phyloP scores from a whole-genome alignment of 805 yeast species.

The Phaffomyces antillensis region DNA sequence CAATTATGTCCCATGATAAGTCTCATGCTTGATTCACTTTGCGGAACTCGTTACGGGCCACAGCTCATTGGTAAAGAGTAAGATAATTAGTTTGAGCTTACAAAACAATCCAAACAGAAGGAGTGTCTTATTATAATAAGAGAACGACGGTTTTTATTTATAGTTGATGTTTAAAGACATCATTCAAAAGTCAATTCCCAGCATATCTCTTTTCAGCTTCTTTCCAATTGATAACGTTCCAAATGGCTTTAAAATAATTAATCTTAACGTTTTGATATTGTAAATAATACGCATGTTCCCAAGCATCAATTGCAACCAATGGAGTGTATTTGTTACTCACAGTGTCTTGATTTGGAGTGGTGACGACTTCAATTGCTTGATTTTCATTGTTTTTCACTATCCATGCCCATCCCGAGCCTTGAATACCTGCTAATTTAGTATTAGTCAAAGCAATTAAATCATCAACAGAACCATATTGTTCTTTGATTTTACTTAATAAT shows the following conservation, averaged over 20 bases:
- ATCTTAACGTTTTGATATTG: slow-evolving; percentile 89
- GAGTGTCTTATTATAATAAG: no score
- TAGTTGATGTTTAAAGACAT: no score
- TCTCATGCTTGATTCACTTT: background rate
- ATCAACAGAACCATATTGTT: slow-evolving; percentile 70
- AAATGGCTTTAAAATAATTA: slow-evolving; percentile 87
- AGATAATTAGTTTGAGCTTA: no score
- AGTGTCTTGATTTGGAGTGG: slow-evolving; percentile 83
- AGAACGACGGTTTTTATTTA: no score
- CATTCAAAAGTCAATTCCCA: background rate
- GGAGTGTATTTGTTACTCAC: slow-evolving; percentile 62
- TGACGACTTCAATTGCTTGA: slow-evolving; percentile 75
- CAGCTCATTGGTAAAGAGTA: no score
- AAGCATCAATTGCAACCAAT: slow-evolving; percentile 84
- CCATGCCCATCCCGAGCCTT: slow-evolving; percentile 96
- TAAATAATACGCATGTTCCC: slow-evolving; percentile 96
- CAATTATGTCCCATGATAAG: background rate
- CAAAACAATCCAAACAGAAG: no score
- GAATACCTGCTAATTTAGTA: slow-evolving; percentile 72
- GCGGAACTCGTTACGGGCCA: no score
- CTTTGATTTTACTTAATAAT: slow-evolving; percentile 49
- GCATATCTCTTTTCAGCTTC: slow-evolving; percentile 73
- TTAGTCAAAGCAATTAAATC: slow-evolving; percentile 58
- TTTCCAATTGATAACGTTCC: slow-evolving; percentile 93
- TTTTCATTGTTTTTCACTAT: slow-evolving; percentile 75